phyloP scores from a whole-genome alignment of 768 basidiomycete species.

The Porphyrellus cyaneotinctus region DNA sequence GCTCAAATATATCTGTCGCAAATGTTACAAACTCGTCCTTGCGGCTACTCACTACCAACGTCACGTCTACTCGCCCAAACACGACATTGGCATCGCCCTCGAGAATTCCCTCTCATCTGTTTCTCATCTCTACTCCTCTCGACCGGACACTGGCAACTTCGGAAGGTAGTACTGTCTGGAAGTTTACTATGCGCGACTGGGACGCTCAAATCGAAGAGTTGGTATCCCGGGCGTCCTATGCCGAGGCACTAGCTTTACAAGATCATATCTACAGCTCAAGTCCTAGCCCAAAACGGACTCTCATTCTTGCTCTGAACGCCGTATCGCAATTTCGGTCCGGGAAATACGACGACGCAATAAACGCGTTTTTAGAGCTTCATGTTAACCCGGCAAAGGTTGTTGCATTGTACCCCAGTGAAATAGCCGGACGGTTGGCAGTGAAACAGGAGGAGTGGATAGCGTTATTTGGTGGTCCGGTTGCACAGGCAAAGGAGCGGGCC shows the following conservation, averaged over 20 bases:
- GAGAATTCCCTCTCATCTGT: conserved; percentile 40
- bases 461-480: conserved; percentile 73
- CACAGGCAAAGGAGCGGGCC: conserved; percentile 10
- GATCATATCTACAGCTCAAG: conserved; percentile 36
- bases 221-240: conserved; percentile 60
- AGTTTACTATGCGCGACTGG: conserved; percentile 67
- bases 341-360: conserved; percentile 74
- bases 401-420: conserved; percentile 76
- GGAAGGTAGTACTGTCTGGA: conserved; percentile 81
- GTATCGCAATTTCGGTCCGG: conserved; percentile 69
- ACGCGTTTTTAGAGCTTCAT: conserved; percentile 83
- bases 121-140: conserved; percentile 66
- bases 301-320: conserved; percentile 70
- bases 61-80: conserved; percentile 44
- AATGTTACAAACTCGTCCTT: conserved; percentile 43
- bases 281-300: conserved; percentile 38
- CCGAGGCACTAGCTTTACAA: conserved; percentile 76
- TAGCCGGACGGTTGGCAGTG: conserved; percentile 75
- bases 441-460: conserved; percentile 71
- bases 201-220: conserved; percentile 83
- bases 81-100: conserved; percentile 25
- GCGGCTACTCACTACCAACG: conserved; percentile 46
- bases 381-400: conserved; percentile 93
- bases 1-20: neutral
- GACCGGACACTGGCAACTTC: conserved; percentile 61